These are phyloP conservation scores for Colletotrichum higginsianum DNA, from an alignment of 2,329 filamentous ascomycete genomes.

Conservation along the genomic window DNA sequence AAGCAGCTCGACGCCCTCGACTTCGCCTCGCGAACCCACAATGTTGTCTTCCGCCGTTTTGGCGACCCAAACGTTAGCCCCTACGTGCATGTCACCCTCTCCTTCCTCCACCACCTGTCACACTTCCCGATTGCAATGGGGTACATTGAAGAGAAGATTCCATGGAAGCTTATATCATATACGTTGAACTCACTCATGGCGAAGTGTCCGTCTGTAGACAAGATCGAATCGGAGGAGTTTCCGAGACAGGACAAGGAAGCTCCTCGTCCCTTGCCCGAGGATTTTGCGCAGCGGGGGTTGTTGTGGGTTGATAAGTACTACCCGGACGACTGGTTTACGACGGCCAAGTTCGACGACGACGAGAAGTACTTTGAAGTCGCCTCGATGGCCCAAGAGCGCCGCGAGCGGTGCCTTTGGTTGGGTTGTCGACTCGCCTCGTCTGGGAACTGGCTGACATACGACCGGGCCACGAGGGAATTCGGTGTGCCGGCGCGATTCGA, in stretches of 20 bases:
- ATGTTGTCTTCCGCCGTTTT: not conserved
- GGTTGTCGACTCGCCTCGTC: conserved; percentile 62
- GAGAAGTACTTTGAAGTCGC: conserved; percentile 75
- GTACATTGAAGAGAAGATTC: conserved; percentile 60
- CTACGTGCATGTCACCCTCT: conserved; percentile 74
- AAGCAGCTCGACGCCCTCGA: conserved; percentile 75
- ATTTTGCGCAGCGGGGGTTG: conserved; percentile 76
- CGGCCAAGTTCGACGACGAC: conserved; percentile 75
- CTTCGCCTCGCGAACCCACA: not conserved
- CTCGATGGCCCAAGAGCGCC: conserved; percentile 70
- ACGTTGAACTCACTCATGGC: conserved; percentile 57
- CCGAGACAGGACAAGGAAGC: conserved; percentile 60
- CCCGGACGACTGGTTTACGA: conserved; percentile 71
- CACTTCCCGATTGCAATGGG: conserved; percentile 58
- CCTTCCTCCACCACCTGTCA: conserved; percentile 68
- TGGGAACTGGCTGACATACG: conserved; percentile 63
- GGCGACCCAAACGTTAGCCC: conserved; percentile 55
- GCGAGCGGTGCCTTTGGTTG: conserved; percentile 72
- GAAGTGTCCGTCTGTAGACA: not conserved
- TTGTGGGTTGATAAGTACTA: conserved; percentile 73
- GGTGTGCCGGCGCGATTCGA: conserved; percentile 56
- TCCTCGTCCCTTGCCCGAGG: conserved; percentile 75
- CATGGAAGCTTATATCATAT: conserved; percentile 66
- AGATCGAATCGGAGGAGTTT: conserved; percentile 58
- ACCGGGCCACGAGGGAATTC: conserved; percentile 56